These are phyloP conservation scores for Diaporthe caulivora DNA, from an alignment of 2,329 filamentous ascomycete species.

Conservation along the genomic window DNA sequence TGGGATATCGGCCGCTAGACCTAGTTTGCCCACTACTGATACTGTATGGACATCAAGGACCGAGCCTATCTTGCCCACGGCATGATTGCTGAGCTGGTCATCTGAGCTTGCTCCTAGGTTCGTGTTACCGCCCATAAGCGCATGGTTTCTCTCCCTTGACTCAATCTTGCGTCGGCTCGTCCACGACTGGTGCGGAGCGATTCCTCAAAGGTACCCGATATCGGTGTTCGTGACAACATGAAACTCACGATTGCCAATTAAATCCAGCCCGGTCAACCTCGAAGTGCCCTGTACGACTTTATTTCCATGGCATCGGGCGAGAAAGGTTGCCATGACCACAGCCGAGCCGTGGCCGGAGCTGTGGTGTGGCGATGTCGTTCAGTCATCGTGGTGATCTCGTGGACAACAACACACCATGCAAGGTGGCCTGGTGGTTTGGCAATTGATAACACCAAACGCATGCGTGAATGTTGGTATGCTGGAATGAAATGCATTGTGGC, in stretches of 20 bases:
- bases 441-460: background rate
- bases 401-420: background rate
- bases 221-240: background rate
- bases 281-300: background rate
- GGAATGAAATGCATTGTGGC: background rate
- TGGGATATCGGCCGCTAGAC: conserved; percentile 20
- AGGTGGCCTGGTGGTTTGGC: background rate
- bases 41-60: background rate
- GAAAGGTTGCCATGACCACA: background rate
- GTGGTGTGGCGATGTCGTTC: background rate
- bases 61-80: conserved; percentile 24
- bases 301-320: background rate
- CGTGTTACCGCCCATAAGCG: background rate
- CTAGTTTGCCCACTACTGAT: conserved; percentile 4
- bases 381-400: background rate
- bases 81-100: conserved; percentile 19
- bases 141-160: conserved; percentile 6
- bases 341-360: background rate
- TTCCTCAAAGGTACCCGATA: background rate
- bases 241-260: conserved; percentile 14
- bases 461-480: background rate
- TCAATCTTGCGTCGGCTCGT: conserved; percentile 8
- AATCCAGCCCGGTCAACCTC: background rate
- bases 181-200: conserved; percentile 8
- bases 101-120: conserved; percentile 4